Evolutionary conservation across 257 asterid species (phyloP).

Genomic region (Primulina huaijiensis): DNA sequence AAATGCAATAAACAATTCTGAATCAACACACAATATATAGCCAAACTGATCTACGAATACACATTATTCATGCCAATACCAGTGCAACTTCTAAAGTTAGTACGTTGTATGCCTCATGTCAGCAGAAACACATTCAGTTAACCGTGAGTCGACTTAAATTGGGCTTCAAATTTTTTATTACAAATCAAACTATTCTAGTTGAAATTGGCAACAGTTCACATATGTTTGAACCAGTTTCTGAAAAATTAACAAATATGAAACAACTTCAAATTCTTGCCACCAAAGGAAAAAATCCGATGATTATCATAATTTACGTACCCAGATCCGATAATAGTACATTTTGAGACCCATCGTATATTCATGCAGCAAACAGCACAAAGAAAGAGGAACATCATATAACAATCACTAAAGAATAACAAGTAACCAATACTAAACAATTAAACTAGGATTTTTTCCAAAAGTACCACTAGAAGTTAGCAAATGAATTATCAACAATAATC

Average conservation of each 20-base stretch:
- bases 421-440: background rate
- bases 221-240: background rate
- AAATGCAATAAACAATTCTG: background rate
- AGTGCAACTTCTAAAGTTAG: background rate
- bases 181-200: background rate
- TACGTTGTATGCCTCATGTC: background rate
- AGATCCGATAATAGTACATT: background rate
- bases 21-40: background rate
- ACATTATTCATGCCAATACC: background rate
- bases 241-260: background rate
- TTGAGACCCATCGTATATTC: background rate
- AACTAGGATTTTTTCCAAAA: background rate
- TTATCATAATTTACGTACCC: background rate
- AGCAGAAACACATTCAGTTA: background rate
- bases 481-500: background rate
- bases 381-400: background rate
- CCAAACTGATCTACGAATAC: background rate
- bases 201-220: background rate
- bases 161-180: background rate
- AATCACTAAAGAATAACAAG: constrained; percentile 4
- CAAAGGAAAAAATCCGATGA: background rate
- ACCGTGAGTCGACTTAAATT: background rate
- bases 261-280: constrained; percentile 8
- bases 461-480: background rate
- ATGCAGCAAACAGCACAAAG: constrained; percentile 2